Base-by-base conservation (phyloP, 352 stramenopile species). In the Blastocystis sp. region DNA sequence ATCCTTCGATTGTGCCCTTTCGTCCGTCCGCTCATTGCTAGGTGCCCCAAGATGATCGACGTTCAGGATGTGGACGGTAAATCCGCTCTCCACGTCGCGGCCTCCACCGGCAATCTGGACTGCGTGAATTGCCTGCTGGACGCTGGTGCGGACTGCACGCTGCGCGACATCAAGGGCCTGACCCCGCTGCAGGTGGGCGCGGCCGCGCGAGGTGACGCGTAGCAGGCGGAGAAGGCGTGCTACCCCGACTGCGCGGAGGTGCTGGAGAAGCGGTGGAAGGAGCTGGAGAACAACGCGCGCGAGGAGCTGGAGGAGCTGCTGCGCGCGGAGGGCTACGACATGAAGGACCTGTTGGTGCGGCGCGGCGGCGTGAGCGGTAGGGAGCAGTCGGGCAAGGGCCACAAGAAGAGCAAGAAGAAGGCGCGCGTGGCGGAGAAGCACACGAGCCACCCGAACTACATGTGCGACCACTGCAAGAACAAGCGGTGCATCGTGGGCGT, bases 21-120 rank as follows among this genome's bases (percentile, higher is more conserved):
- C 48, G 1, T 70, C 17, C 4, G 19, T 67, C 34, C 17, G 0
- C 17, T 84, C 23, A 19, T 34, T 34, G 28, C 2, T 45, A 81
- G 71, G 41, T 84, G 48, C 28, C 74, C 74, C 48, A 84, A 84
- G 45, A 67, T 84, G n/a, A 65, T 88, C 38, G 78, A 88, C 34
- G 61, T 79, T 23, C 78, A 88, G 19, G 78, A 88, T 34, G 43
- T 79, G 14, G 67, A 88, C 34, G 78, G 78, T n/a, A 69, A 76
- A 43, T 78, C 78, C 2, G 78, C 78, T 4, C 64, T 88, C 19
- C 67, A 88, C 60, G 67, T 88, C 2, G 78, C 78, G 10, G 41
- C 78, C 2, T 77, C 64, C 1, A 66, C 34, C 23, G 78, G 78
- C 11, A 88, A 88, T 78, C 43, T 66, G 11, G 62, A 69, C 2